Percentiles rank a stretch among this genome's conserved stretches.
phyloP scores from a whole-genome alignment of 1,284 basidiomycete species.

The Phlebopus sp. region DNA sequence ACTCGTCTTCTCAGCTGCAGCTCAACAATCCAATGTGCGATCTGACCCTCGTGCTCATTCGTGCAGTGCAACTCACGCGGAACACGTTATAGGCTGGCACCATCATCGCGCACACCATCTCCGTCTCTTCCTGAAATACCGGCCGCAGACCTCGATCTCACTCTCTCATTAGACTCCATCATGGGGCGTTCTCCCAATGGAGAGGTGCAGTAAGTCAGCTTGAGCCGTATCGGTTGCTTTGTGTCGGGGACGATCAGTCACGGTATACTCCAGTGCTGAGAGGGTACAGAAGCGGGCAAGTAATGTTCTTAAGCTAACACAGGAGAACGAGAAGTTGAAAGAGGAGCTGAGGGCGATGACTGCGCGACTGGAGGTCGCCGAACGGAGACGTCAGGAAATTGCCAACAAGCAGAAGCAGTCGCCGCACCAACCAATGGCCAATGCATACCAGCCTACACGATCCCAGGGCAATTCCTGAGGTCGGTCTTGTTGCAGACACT shows the following conservation, averaged over 20 bases:
- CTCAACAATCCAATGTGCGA: slow-evolving; percentile 22
- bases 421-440: slow-evolving; percentile 11
- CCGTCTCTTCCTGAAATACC: slow-evolving; percentile 55
- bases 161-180: slow-evolving; percentile 49
- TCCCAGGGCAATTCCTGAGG: slow-evolving; percentile 22
- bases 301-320: slow-evolving; percentile 68
- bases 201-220: slow-evolving; percentile 35
- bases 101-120: slow-evolving; percentile 28
- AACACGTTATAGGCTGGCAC: slow-evolving; percentile 20
- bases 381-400: slow-evolving; percentile 59
- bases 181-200: slow-evolving; percentile 21
- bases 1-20: slow-evolving; percentile 20
- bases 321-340: slow-evolving; percentile 76
- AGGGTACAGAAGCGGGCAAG: slow-evolving; percentile 72
- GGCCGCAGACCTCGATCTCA: slow-evolving; percentile 47
- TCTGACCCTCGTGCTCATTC: slow-evolving; percentile 4
- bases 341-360: slow-evolving; percentile 71
- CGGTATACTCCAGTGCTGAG: slow-evolving; percentile 41
- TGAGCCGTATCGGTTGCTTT: slow-evolving; percentile 13
- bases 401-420: slow-evolving; percentile 37
- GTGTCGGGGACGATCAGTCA: slow-evolving; percentile 24
- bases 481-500: slow-evolving; percentile 25
- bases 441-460: slow-evolving; percentile 15
- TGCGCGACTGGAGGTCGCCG: slow-evolving; percentile 69
- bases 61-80: slow-evolving; percentile 20